phyloP scores from a whole-genome alignment of 164 flowering plant genomes.

The Aristolochia contorta region DNA sequence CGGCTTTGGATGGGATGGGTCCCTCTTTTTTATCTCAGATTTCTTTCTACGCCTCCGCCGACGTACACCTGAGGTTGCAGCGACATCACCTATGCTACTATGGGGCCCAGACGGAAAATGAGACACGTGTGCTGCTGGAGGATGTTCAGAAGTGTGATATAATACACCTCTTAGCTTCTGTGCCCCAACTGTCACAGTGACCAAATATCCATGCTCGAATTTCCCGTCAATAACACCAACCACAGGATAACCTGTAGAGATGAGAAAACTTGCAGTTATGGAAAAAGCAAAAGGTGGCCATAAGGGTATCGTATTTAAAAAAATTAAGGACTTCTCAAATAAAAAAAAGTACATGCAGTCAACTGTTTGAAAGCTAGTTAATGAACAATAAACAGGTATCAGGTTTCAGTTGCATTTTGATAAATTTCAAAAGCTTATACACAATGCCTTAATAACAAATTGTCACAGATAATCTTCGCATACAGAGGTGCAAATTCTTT shows the following conservation, averaged over 20 bases:
- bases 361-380: too few relatives aligned
- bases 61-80: conserved; percentile 17
- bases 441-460: too few relatives aligned
- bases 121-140: conserved; percentile 9
- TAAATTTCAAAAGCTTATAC: too few relatives aligned
- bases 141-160: conserved; percentile 40
- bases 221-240: conserved; percentile 74
- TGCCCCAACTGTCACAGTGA: conserved; percentile 51
- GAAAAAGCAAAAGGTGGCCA: too few relatives aligned
- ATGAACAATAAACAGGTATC: too few relatives aligned
- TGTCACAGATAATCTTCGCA: background rate
- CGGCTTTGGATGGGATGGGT: conserved; percentile 90
- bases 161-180: conserved; percentile 78
- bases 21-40: conserved; percentile 72
- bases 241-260: conserved; percentile 32
- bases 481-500: background rate
- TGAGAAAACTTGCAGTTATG: conserved; percentile 22
- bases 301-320: too few relatives aligned
- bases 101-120: conserved; percentile 5
- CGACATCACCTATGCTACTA: conserved; percentile 5
- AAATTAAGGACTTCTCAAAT: too few relatives aligned
- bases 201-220: conserved; percentile 71
- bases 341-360: too few relatives aligned
- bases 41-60: conserved; percentile 83
- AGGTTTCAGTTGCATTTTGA: too few relatives aligned